Evolutionary conservation across 2,329 filamentous ascomycete species (phyloP).

Genomic region (Zasmidium cellare): DNA sequence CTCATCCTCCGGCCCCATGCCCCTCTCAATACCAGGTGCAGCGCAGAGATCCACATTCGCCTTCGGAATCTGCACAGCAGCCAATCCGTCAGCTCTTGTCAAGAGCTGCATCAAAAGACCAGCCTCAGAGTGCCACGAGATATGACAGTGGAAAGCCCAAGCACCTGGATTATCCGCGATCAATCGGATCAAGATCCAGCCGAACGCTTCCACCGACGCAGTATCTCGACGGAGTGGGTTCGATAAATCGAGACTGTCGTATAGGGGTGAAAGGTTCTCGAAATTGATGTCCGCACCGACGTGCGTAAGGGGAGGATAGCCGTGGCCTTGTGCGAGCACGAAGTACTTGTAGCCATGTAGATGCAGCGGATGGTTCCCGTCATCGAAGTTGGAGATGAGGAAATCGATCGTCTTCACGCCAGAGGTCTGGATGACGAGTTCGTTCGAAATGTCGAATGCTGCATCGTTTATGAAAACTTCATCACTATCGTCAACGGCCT

Average conservation of each 20-base stretch:
- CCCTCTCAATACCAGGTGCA: conserved; percentile 50
- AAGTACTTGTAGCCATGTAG: conserved; percentile 40
- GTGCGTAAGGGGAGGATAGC: conserved; percentile 30
- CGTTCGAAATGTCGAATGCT: conserved; percentile 24
- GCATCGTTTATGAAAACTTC: conserved; percentile 13
- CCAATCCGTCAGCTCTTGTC: conserved; percentile 49
- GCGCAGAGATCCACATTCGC: conserved; percentile 51
- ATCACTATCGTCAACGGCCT: conserved; percentile 1
- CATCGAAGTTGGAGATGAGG: conserved; percentile 38
- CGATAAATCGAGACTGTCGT: conserved; percentile 36
- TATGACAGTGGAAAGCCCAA: conserved; percentile 62
- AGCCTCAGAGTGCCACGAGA: conserved; percentile 59
- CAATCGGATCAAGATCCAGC: conserved; percentile 57
- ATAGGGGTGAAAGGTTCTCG: conserved; percentile 31
- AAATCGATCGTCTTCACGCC: conserved; percentile 39
- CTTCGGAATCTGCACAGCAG: conserved; percentile 44
- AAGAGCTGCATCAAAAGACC: conserved; percentile 63
- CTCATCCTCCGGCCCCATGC: conserved; percentile 52
- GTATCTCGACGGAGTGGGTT: conserved; percentile 55
- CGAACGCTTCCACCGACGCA: conserved; percentile 55
- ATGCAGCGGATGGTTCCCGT: conserved; percentile 38
- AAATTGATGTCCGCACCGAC: conserved; percentile 23
- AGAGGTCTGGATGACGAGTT: conserved; percentile 40
- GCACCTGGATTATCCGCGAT: conserved; percentile 59
- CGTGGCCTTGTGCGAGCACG: conserved; percentile 37